Evolutionary conservation across 1,284 basidiomycete species (phyloP).

Genomic region (Rhodotorula sp.): DNA sequence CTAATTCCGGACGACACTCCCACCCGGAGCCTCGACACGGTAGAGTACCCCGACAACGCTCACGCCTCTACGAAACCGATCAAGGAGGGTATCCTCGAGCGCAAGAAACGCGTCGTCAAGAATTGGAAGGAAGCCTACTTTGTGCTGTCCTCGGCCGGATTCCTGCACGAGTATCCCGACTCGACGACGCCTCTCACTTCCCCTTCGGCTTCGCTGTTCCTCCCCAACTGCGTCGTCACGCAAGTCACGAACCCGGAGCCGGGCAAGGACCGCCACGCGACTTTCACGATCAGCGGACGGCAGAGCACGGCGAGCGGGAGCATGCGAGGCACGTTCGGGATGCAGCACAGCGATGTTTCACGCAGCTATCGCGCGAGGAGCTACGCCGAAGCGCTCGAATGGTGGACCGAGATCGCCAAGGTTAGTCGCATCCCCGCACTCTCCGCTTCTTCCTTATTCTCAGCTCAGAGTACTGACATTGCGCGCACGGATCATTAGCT

Average conservation of each 20-base stretch:
- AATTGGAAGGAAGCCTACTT: constrained; percentile 35
- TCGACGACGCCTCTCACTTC: background rate
- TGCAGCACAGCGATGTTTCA: constrained; percentile 4
- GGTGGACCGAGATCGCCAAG: constrained; percentile 8
- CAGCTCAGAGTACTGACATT: no score
- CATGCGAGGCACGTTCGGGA: background rate
- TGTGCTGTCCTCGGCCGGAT: constrained; percentile 33
- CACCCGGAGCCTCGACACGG: background rate
- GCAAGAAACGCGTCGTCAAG: constrained; percentile 30
- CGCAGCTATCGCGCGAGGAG: constrained; percentile 12
- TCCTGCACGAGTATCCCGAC: constrained; percentile 28
- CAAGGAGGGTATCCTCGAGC: constrained; percentile 34
- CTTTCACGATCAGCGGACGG: constrained; percentile 17
- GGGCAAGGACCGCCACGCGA: constrained; percentile 6
- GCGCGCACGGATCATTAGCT: background rate
- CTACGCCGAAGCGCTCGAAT: constrained; percentile 2
- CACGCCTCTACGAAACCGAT: constrained; percentile 23
- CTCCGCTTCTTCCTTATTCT: no score
- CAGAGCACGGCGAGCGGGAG: background rate
- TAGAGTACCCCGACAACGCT: constrained; percentile 22
- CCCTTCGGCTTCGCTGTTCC: constrained; percentile 18
- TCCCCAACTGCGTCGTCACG: constrained; percentile 19
- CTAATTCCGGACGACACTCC: constrained; percentile 16
- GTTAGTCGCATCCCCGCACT: background rate
- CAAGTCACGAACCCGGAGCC: constrained; percentile 7